Conservation (phyloP, 225 moss, liverwort and hornwort genomes). For the Thuidium tamariscinum region DNA sequence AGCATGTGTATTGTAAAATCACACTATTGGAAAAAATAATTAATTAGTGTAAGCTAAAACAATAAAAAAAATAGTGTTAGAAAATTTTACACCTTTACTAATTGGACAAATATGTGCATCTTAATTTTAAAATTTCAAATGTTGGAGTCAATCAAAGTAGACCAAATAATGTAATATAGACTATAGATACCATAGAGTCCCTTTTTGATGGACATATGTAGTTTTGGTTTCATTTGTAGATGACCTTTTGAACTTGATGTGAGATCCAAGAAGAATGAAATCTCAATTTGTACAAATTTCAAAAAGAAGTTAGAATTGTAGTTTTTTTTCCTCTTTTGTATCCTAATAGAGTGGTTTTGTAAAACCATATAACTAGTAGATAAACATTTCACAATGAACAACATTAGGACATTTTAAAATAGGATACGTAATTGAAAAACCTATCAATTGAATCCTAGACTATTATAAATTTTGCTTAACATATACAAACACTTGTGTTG, state of each 20-base stretch:
- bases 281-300: not conserved
- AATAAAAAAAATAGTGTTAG: too few relatives aligned
- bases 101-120: too few relatives aligned
- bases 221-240: too few relatives aligned
- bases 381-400: not conserved
- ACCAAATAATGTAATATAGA: too few relatives aligned
- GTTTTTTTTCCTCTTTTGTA: not conserved
- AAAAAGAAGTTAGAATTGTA: not conserved
- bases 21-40: too few relatives aligned
- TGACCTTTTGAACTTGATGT: too few relatives aligned
- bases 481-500: not conserved
- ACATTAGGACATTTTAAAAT: not conserved
- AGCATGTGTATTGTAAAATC: too few relatives aligned
- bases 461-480: not conserved
- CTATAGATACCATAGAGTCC: too few relatives aligned
- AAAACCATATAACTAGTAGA: not conserved
- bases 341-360: not conserved
- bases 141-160: too few relatives aligned
- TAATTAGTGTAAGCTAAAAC: too few relatives aligned
- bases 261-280: not conserved
- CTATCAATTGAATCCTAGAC: not conserved
- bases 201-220: not conserved
- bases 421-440: not conserved
- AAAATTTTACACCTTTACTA: too few relatives aligned
- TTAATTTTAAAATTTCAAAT: too few relatives aligned